Evolutionary conservation across 2,329 filamentous ascomycete species (phyloP), one percentile per base, ranked within the genome.

Genomic region (Claviceps sp.): DNA sequence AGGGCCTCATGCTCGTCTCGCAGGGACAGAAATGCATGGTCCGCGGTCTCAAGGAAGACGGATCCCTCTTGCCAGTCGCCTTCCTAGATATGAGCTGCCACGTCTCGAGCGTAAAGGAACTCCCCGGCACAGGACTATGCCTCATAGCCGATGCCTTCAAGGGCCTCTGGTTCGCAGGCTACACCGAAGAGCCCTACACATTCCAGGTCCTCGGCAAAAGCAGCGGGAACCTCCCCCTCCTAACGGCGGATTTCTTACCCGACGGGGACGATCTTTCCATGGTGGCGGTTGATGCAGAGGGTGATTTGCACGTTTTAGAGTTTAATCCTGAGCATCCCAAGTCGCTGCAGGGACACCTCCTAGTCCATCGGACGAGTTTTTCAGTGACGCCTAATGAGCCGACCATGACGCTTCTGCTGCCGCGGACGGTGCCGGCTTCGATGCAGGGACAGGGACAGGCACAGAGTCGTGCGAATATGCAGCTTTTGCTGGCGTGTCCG

Each of bases 1-100:
- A 93, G 67, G 93, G 86, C 1, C 88, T 91, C 58, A 82, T 94
- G 75, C 83, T 93, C 55, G 86, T 86, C 42, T 89, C 90, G 0
- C 93, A 98, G 64, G 93, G 93, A 1, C 90, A 96, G 62, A 98
- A 98, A 68, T 91, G 89, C 65, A 94, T 98, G 86, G 89, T 98
- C 1, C 79, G 93, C 54, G 93, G 93, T 42, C 76, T 98, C 3
- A 96, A 96, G 65, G 93, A 98, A 66, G 93, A 98, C 63, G 88
- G 90, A 0, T 89, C 86, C 1, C 77, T 97, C 50, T 74, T 97
- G 1, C 93, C 93, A 0, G 91, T 98, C 3, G 93, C 93, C 0
- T 98, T 98, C 63, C 86, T 98, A 76, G 93, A 98, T 62, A 94
- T 96, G 82, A 93, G 88, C 69, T 94, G 87, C 67, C 93, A 95